phyloP scores from a whole-genome alignment of 2,329 filamentous ascomycete genomes.

The Dactylellina leptospora region DNA sequence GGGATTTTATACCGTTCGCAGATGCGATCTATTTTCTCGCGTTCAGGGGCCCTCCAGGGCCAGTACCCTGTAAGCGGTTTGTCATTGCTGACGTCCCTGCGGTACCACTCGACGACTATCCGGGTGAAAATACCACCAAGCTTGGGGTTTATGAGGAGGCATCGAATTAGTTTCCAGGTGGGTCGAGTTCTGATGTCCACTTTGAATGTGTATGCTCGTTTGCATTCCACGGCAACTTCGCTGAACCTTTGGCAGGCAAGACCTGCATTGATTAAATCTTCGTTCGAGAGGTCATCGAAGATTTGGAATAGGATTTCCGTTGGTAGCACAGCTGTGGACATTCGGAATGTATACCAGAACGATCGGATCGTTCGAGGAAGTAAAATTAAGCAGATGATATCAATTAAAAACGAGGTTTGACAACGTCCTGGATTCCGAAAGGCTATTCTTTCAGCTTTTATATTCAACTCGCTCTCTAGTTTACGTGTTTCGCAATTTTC shows the following conservation, averaged over 20 bases:
- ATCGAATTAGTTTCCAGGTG: constrained; percentile 19
- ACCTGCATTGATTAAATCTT: constrained; percentile 14
- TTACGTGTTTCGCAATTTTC: too few relatives aligned
- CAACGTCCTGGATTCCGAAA: too few relatives aligned
- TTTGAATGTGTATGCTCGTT: constrained; percentile 21
- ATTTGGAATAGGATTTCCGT: constrained; percentile 25
- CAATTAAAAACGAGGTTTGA: too few relatives aligned
- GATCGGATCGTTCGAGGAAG: too few relatives aligned
- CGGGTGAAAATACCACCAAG: constrained; percentile 14
- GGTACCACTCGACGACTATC: constrained; percentile 16
- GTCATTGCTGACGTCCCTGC: background rate
- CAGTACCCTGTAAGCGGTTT: constrained; percentile 8
- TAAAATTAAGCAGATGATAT: too few relatives aligned
- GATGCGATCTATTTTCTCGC: background rate
- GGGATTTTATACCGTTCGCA: background rate
- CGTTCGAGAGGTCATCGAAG: background rate
- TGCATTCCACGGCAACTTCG: too few relatives aligned
- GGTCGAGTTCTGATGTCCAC: constrained; percentile 3
- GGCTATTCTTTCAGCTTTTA: too few relatives aligned
- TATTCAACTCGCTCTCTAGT: too few relatives aligned
- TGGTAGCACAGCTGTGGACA: too few relatives aligned
- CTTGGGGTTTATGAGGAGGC: constrained; percentile 20
- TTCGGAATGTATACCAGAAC: too few relatives aligned
- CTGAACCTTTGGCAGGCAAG: constrained; percentile 2
- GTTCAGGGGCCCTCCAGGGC: constrained; percentile 16